These are phyloP conservation scores for Rhododendron ovatum DNA, from an alignment of 148 eudicot species.

Conservation along the genomic window DNA sequence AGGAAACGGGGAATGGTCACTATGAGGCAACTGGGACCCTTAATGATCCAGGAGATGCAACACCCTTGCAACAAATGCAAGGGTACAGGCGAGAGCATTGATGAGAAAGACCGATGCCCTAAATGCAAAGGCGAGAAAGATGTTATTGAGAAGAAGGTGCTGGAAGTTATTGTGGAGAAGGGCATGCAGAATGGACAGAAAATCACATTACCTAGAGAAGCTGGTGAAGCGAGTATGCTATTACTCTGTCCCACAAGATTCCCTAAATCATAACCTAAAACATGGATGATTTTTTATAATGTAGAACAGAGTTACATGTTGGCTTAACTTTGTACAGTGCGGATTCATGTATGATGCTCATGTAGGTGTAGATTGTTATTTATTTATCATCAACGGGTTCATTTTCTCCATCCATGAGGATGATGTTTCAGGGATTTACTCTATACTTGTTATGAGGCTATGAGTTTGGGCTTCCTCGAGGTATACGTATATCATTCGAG, in stretches of 20 bases:
- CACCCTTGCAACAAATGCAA: conserved; percentile 71
- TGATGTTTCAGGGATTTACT: too few species aligned
- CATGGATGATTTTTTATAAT: too few species aligned
- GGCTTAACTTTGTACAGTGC: too few species aligned
- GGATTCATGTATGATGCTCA: too few species aligned
- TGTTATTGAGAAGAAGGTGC: conserved; percentile 56
- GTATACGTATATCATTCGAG: too few species aligned
- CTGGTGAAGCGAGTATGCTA: conserved; percentile 50
- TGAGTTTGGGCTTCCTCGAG: too few species aligned
- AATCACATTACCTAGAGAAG: conserved; percentile 66
- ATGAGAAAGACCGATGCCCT: conserved; percentile 57
- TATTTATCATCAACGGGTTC: too few species aligned
- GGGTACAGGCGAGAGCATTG: conserved; percentile 62
- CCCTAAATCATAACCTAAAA: too few species aligned
- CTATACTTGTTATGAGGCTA: too few species aligned
- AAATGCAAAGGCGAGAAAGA: conserved; percentile 75
- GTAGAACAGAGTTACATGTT: too few species aligned
- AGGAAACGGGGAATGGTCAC: conserved; percentile 58
- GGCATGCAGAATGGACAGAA: conserved; percentile 68
- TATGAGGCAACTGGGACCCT: conserved; percentile 55
- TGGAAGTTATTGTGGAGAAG: conserved; percentile 64
- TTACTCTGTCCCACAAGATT: background rate
- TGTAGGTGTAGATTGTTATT: too few species aligned
- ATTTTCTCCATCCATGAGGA: too few species aligned
- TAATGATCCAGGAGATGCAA: conserved; percentile 71